Base-by-base conservation (phyloP, 2,329 filamentous ascomycete genomes). In the Stagonosporopsis cucurbitacearum region DNA sequence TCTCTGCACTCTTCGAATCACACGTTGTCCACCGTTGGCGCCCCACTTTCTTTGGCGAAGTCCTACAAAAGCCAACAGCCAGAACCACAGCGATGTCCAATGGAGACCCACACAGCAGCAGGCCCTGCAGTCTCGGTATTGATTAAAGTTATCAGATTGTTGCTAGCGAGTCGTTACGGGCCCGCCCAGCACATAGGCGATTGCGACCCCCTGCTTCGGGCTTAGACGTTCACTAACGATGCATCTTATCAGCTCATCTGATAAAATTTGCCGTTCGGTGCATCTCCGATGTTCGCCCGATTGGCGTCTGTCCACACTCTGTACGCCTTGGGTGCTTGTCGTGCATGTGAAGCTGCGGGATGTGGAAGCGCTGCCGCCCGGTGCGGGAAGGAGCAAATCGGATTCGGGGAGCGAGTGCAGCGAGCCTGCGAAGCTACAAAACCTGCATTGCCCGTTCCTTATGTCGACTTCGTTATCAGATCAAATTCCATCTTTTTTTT, bases 61-160 rank as follows among this genome's bases (percentile, higher is more conserved):
- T 44, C 37, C 30, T 37, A 40, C 41, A 46, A 42, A 19, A 11
- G 15, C 39, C 36, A 44, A 33, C 40, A 33, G 8, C 40, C 25
- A 30, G n/a, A 39, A 30, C 19, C 6, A 26, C 17, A 5, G 7
- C 28, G 6, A 12, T 2, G 26, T 44, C 51, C 51, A 58, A 55
- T 58, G 25, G 26, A 17, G 30, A 28, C 28, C 2, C 30, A 17
- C 32, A 25, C 25, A 37, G 50, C 28, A 44, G 28, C 35, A 51
- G 19, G n/a, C 49, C 54, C 28, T 54, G 52, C 41, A 43, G 20
- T n/a, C 41, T 49, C 49, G 49, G 20, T 50, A 28, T 50, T 30
- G 37, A 39, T 50, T 60, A 50, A 57, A 64, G 60, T 70, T 69
- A 70, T 69, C 67, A 64, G 67, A 70, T 70, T 35, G 58, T 53